phyloP scores from a whole-genome alignment of 2,329 filamentous ascomycete species.

The Aaosphaeria pasadenensis region DNA sequence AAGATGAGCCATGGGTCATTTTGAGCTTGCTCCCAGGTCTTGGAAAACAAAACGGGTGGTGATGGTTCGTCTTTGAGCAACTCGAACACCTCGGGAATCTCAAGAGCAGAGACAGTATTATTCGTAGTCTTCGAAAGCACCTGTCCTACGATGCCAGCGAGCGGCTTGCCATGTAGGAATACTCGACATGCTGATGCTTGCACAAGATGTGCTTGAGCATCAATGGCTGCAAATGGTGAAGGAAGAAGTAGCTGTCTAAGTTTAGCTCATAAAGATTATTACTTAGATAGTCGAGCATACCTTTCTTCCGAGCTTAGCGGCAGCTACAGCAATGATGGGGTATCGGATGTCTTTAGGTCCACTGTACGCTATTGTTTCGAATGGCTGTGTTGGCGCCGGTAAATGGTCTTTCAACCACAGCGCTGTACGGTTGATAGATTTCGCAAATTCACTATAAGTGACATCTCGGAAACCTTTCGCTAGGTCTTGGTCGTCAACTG shows the following conservation, averaged over 20 bases:
- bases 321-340: constrained; percentile 8
- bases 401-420: not conserved
- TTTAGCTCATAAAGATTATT: not conserved
- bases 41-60: not conserved
- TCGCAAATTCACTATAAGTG: not conserved
- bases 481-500: not conserved
- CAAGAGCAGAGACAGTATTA: not conserved
- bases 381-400: not conserved
- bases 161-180: not conserved
- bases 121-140: not conserved
- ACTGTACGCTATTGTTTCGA: constrained; percentile 9
- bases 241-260: not conserved
- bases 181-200: not conserved
- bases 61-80: not conserved
- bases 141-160: not conserved
- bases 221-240: not conserved
- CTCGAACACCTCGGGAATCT: not conserved
- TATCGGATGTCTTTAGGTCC: constrained; percentile 13
- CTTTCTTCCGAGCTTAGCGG: constrained; percentile 7
- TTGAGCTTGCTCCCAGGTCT: constrained; percentile 14
- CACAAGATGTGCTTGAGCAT: not conserved
- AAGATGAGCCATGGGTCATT: constrained; percentile 21
- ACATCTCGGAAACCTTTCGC: not conserved
- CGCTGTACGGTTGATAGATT: not conserved
- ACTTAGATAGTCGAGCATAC: not conserved